Evolutionary conservation across 2,329 filamentous ascomycete genomes (phyloP).

Genomic region (Trichoderma asperellum): DNA sequence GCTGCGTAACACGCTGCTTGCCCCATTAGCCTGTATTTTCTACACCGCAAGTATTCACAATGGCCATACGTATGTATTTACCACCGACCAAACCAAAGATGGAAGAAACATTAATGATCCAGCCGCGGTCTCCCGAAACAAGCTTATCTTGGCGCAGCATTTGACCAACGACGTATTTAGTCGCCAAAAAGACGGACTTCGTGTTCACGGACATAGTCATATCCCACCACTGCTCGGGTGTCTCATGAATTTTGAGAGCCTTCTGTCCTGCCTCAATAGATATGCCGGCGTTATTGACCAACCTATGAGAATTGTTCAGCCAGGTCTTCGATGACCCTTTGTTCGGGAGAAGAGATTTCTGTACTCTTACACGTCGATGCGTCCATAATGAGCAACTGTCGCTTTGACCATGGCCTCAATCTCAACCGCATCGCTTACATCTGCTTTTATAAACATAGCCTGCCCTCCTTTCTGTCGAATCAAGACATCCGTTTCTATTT

Average conservation of each 20-base stretch:
- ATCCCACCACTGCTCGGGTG: constrained; percentile 51
- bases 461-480: constrained; percentile 42
- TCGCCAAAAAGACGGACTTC: constrained; percentile 46
- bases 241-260: constrained; percentile 50
- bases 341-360: neutral
- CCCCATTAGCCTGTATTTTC: neutral
- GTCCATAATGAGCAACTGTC: constrained; percentile 37
- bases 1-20: constrained; percentile 47
- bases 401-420: constrained; percentile 44
- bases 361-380: constrained; percentile 48
- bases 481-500: constrained; percentile 43
- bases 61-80: constrained; percentile 34
- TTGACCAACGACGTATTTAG: constrained; percentile 51
- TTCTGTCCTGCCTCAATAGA: constrained; percentile 42
- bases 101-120: constrained; percentile 55
- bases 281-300: constrained; percentile 52
- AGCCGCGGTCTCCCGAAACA: constrained; percentile 48
- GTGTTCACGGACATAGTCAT: constrained; percentile 44
- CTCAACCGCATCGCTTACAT: constrained; percentile 45
- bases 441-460: constrained; percentile 49
- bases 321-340: neutral
- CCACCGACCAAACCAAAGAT: constrained; percentile 47
- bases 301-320: constrained; percentile 34
- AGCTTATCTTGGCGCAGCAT: constrained; percentile 54
- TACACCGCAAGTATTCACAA: neutral